Conservation (phyloP, 345 rosid genomes). For the Excoecaria agallocha region DNA sequence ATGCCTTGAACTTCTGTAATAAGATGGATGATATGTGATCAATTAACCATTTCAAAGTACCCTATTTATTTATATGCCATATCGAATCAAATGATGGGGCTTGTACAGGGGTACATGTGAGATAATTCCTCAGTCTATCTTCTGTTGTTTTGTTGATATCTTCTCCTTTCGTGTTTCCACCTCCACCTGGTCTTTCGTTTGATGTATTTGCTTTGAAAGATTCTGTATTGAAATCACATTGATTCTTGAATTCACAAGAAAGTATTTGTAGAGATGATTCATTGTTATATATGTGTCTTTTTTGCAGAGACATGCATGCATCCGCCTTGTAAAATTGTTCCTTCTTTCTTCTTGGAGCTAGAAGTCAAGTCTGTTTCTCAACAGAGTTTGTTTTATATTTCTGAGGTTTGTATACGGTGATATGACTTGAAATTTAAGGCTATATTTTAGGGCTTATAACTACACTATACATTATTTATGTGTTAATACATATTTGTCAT, state of each 20-base stretch:
- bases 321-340: conserved; percentile 32
- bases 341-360: conserved; percentile 26
- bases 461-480: background rate
- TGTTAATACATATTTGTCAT: background rate
- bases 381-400: conserved; percentile 38
- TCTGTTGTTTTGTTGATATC: background rate
- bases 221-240: background rate
- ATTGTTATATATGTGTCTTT: background rate
- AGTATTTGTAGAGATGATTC: background rate
- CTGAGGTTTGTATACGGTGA: conserved; percentile 38
- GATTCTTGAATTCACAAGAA: background rate
- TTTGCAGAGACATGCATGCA: conserved; percentile 40
- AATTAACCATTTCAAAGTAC: background rate
- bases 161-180: background rate
- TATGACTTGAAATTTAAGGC: conserved; percentile 6
- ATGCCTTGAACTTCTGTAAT: background rate
- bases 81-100: conserved; percentile 3
- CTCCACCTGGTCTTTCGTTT: background rate
- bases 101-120: background rate
- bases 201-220: background rate
- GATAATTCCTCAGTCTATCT: background rate
- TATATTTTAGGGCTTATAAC: background rate
- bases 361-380: conserved; percentile 29
- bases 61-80: background rate
- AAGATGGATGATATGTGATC: background rate